These are phyloP conservation scores for Hypomontagnella monticulosa DNA, from an alignment of 495 filamentous ascomycete genomes.

Conservation along the genomic window DNA sequence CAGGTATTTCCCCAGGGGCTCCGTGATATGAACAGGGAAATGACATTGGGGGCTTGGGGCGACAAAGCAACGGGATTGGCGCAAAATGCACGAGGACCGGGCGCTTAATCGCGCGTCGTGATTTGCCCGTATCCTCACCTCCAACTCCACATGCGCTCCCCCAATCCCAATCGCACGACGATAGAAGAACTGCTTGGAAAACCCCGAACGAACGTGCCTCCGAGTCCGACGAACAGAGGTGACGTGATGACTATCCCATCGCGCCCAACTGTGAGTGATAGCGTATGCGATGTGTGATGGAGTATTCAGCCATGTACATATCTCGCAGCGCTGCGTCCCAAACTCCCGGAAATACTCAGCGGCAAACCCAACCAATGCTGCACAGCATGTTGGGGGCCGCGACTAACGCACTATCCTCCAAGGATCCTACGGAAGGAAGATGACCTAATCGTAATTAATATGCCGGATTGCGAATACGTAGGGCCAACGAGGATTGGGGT, in stretches of 20 bases:
- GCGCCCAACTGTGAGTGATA: constrained; percentile 33
- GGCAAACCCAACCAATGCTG: constrained; percentile 14
- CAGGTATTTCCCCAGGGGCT: constrained; percentile 19
- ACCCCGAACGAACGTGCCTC: neutral
- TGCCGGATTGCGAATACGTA: constrained; percentile 4
- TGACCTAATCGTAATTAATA: constrained; percentile 9
- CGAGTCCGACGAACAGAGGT: constrained; percentile 3
- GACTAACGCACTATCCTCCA: neutral
- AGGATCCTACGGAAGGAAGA: constrained; percentile 6
- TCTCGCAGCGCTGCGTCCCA: constrained; percentile 22
- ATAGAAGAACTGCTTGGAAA: constrained; percentile 7
- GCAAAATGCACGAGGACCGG: constrained; percentile 9
- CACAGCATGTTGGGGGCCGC: neutral
- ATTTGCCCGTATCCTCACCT: constrained; percentile 21
- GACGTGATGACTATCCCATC: constrained; percentile 11
- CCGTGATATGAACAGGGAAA: constrained; percentile 27
- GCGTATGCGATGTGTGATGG: constrained; percentile 31
- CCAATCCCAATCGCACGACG: constrained; percentile 8
- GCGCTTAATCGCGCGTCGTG: constrained; percentile 36
- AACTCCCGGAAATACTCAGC: constrained; percentile 15
- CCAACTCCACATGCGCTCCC: constrained; percentile 5
- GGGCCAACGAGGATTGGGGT: neutral
- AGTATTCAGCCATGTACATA: neutral
- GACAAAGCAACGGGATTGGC: constrained; percentile 34
- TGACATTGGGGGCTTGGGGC: constrained; percentile 19